Conservation (phyloP, 2,329 filamentous ascomycete species). For the Ceratocystis lukuohia region DNA sequence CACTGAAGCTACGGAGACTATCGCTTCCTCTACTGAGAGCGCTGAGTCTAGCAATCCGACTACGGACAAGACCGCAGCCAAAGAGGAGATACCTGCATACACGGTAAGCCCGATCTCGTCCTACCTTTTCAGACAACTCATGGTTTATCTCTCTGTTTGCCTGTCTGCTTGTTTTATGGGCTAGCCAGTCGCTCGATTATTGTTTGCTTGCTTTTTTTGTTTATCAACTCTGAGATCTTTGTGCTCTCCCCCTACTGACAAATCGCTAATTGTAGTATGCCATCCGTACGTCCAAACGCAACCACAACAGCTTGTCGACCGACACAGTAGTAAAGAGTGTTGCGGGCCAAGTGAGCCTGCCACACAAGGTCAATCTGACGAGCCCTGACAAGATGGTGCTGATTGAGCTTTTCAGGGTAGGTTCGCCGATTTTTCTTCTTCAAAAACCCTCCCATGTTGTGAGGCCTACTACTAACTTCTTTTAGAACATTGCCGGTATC, state of each 20-base stretch:
- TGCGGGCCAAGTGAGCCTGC: constrained; percentile 48
- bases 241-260: constrained; percentile 2
- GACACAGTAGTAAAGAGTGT: constrained; percentile 58
- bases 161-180: background rate
- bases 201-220: background rate
- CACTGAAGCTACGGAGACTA: background rate
- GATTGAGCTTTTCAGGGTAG: constrained; percentile 53
- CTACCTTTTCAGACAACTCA: background rate
- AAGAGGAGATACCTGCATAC: constrained; percentile 23
- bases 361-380: constrained; percentile 64
- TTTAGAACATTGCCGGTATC: constrained; percentile 62
- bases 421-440: background rate
- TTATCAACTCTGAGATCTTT: background rate
- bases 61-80: background rate
- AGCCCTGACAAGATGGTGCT: constrained; percentile 67
- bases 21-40: background rate
- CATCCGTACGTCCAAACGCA: constrained; percentile 67
- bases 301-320: constrained; percentile 55
- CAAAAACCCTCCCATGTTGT: background rate
- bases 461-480: background rate
- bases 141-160: too few species aligned
- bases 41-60: background rate
- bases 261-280: constrained; percentile 48
- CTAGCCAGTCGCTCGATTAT: background rate
- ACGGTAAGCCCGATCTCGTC: constrained; percentile 31